A percentile compares a stretch with the other conserved stretches of the same genome.
These are phyloP conservation scores for Kernera saxatilis DNA, from an alignment of 345 rosid species.

Conservation along the genomic window DNA sequence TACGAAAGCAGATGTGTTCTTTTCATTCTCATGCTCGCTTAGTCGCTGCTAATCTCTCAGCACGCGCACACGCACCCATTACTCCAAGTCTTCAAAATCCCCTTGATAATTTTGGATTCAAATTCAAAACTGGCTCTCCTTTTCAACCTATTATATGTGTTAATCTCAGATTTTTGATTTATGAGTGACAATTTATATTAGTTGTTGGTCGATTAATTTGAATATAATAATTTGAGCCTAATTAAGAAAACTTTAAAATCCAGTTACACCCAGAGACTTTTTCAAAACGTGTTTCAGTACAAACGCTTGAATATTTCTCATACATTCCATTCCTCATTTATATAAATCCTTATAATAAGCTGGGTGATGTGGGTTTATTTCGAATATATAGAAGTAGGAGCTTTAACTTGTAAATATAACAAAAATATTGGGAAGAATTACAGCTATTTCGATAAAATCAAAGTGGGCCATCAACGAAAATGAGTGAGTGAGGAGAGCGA, in stretches of 20 bases:
- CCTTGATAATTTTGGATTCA: too few relatives aligned
- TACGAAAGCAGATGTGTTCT: too few relatives aligned
- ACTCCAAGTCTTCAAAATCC: too few relatives aligned
- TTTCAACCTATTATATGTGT: not conserved
- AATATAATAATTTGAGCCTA: not conserved
- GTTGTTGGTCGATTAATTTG: too few relatives aligned
- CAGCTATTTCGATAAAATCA: not conserved
- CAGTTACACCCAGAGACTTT: not conserved
- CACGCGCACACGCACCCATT: too few relatives aligned
- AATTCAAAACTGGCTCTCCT: too few relatives aligned
- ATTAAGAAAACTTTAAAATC: not conserved
- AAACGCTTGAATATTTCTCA: not conserved
- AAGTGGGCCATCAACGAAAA: not conserved
- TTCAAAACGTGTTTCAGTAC: not conserved
- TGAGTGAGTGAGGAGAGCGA: not conserved
- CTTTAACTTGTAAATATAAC: not conserved
- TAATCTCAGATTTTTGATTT: too few relatives aligned
- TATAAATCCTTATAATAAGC: too few relatives aligned
- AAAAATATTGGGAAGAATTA: not conserved
- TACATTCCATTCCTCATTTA: not conserved
- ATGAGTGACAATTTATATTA: too few relatives aligned
- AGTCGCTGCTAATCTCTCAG: too few relatives aligned
- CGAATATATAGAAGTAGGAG: not conserved
- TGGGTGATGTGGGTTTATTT: not conserved
- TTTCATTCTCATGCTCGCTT: too few relatives aligned